phyloP scores from a whole-genome alignment of 192 early-diverging fungal genomes.

The Helicostylum pulchrum region DNA sequence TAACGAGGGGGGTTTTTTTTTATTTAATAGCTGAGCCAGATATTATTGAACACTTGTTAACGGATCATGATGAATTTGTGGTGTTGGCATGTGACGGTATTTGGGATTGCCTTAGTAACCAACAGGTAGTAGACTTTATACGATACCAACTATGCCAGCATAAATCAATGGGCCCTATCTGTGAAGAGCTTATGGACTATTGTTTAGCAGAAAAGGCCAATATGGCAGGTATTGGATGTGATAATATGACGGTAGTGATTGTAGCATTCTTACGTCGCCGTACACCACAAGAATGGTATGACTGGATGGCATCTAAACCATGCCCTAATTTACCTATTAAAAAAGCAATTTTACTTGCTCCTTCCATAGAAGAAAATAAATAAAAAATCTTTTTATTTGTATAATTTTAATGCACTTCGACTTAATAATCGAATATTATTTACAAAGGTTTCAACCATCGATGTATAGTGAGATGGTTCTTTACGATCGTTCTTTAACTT shows the following conservation, averaged over 20 bases:
- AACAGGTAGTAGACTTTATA: conserved; percentile 86
- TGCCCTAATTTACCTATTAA: background rate
- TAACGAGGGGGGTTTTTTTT: background rate
- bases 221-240: conserved; percentile 90
- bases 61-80: conserved; percentile 87
- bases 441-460: conserved; percentile 70
- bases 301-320: conserved; percentile 29
- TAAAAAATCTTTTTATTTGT: background rate
- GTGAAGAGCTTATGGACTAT: conserved; percentile 86
- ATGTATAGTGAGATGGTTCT: conserved; percentile 62
- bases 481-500: conserved; percentile 55
- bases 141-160: conserved; percentile 63
- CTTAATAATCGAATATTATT: conserved; percentile 73
- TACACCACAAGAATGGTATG: conserved; percentile 73
- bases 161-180: conserved; percentile 60
- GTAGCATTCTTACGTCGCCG: conserved; percentile 79
- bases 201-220: conserved; percentile 88
- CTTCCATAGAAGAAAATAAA: background rate
- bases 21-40: conserved; percentile 73
- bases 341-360: background rate
- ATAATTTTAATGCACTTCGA: background rate
- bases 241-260: conserved; percentile 98
- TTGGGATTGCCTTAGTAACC: conserved; percentile 94
- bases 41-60: conserved; percentile 59
- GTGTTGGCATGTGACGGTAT: conserved; percentile 99